Base-by-base conservation (phyloP, 768 basidiomycete genomes). In the Gloeopeniophorella convolvens region DNA sequence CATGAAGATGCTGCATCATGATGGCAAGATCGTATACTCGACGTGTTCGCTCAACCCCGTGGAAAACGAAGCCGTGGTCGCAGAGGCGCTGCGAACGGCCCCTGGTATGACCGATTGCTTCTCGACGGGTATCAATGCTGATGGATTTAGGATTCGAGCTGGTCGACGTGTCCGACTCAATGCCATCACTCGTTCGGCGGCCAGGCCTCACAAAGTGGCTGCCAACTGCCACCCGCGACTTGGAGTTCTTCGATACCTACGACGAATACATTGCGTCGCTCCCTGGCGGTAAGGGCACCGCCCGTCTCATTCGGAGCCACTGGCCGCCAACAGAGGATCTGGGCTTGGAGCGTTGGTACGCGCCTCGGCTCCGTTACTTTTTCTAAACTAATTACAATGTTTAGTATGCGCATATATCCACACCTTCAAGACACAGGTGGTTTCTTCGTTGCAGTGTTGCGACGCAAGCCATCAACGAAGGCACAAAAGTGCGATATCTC, bases 21-120 rank as follows among this genome's bases (percentile, higher is more conserved):
- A 83, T n/a, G 95, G 94, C 7, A 82, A 88, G 30, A 85, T 98
- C 54, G 94, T 98, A 15, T 99, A 98, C 65, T 98, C 96, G 5
- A 99, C 96, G 0, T 98, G 96, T 62, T 97, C 94, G 0, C 72
- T 98, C 57, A 98, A 98, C 65, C 96, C 96, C 1, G 77, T 92
- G 11, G 96, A 99, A 68, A 97, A 99, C 63, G 96, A 99, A 65
- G 91, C 96, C 7, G 95, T 98, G 54, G 72, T 98, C 28, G 85
- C 89, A 1, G 83, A 87, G 36, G 92, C 89, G 0, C 72, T 98
- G 31, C 79, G 78, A 51, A 66, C 73, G 1, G 79, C 84, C 52
- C 76, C 80, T 20, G 88, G 92, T 86, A 34, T 31, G 72, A 64
- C 33, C 6, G 10, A 5, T 9, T 43, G 20, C 7, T 15, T 16